Evolutionary conservation across 2,329 filamentous ascomycete genomes (phyloP).

Genomic region (Leptographium lundbergii): DNA sequence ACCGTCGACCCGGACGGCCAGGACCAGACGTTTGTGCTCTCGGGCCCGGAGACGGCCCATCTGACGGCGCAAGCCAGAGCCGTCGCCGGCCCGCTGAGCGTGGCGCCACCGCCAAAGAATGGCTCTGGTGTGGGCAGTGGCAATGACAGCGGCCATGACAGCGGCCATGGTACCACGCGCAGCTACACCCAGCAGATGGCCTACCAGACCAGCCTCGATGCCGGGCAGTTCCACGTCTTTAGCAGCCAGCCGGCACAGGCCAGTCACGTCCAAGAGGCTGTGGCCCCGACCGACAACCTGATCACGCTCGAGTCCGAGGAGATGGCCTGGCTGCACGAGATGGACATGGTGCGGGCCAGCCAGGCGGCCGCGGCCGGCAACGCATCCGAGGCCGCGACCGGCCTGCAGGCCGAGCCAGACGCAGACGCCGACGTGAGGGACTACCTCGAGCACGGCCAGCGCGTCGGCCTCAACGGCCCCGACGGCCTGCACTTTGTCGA

Average conservation of each 20-base stretch:
- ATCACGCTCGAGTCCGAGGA: not conserved
- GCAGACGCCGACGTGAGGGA: not conserved
- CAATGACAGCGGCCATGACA: not conserved
- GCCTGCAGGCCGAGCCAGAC: not conserved
- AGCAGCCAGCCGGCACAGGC: slow-evolving; percentile 4
- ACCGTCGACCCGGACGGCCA: not conserved
- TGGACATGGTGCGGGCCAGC: not conserved
- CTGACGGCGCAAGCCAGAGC: not conserved
- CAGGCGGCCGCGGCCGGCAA: not conserved
- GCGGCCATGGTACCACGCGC: not conserved
- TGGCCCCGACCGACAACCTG: not conserved
- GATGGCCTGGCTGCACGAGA: not conserved
- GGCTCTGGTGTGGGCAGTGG: not conserved
- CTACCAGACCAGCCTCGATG: slow-evolving; percentile 1
- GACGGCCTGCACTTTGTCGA: not conserved
- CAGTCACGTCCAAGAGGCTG: not conserved
- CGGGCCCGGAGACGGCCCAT: too few species aligned
- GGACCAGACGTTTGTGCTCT: not conserved
- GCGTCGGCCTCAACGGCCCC: not conserved
- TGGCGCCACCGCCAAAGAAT: not conserved
- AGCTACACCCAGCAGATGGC: slow-evolving; percentile 8
- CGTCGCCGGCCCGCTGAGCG: not conserved
- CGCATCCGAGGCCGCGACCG: not conserved
- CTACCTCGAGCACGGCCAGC: not conserved
- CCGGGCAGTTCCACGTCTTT: slow-evolving; percentile 6